phyloP scores from a whole-genome alignment of 1,139 yeast genomes.

The Pichia sp. region DNA sequence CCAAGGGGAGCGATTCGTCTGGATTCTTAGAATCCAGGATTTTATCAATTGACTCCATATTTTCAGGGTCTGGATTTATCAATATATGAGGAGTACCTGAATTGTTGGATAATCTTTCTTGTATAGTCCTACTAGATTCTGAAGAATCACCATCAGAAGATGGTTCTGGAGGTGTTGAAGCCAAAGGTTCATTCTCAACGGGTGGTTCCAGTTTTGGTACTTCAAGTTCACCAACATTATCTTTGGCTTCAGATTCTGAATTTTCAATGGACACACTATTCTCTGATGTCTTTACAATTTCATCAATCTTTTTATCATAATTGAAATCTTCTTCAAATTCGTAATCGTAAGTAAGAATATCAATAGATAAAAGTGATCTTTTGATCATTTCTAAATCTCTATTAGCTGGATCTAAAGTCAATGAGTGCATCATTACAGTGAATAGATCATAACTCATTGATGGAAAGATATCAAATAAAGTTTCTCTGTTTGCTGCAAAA shows the following conservation, averaged over 20 bases:
- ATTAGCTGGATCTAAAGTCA: slow-evolving; percentile 83
- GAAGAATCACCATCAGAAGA: too few species aligned
- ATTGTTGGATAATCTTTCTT: too few species aligned
- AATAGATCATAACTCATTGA: slow-evolving; percentile 83
- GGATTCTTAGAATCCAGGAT: background rate
- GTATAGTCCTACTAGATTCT: too few species aligned
- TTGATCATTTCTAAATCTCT: slow-evolving; percentile 60
- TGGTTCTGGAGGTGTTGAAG: background rate
- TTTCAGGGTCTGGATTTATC: background rate
- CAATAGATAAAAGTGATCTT: slow-evolving; percentile 50
- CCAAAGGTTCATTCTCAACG: too few species aligned
- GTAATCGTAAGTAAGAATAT: slow-evolving; percentile 72
- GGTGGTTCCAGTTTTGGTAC: background rate
- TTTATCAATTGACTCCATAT: background rate
- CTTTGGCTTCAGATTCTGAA: background rate
- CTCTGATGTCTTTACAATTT: slow-evolving; percentile 1
- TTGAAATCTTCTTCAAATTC: slow-evolving; percentile 42
- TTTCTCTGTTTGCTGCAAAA: slow-evolving; percentile 82
- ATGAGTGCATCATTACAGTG: slow-evolving; percentile 66
- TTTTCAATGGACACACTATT: background rate
- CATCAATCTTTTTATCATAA: slow-evolving; percentile 1
- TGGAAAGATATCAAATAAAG: slow-evolving; percentile 86
- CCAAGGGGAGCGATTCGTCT: slow-evolving; percentile 2
- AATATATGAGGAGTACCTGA: background rate
- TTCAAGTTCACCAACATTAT: background rate